Conservation (phyloP, 805 yeast genomes). For the Myxozyma monticola region DNA sequence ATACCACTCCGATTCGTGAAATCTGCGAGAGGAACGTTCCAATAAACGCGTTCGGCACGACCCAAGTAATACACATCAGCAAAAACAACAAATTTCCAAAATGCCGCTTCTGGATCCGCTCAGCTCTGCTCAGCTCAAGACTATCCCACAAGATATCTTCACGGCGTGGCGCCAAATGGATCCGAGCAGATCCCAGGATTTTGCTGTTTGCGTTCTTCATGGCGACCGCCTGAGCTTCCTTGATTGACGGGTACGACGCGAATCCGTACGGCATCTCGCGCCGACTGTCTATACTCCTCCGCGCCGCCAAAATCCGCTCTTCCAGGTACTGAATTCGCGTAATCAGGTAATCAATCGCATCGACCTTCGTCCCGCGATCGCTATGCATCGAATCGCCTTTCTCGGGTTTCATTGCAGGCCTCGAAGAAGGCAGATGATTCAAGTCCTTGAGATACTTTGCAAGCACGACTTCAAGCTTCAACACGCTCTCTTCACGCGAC, state of each 20-base stretch:
- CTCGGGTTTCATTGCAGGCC: slow-evolving; percentile 30
- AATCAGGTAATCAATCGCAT: slow-evolving; percentile 36
- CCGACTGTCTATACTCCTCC: slow-evolving; percentile 28
- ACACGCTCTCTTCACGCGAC: slow-evolving; percentile 32
- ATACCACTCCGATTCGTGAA: slow-evolving; percentile 38
- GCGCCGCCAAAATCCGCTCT: slow-evolving; percentile 32
- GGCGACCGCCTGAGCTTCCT: slow-evolving; percentile 35
- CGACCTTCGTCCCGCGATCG: slow-evolving; percentile 28
- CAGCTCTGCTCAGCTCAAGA: slow-evolving; percentile 33
- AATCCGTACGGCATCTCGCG: slow-evolving; percentile 39
- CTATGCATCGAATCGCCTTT: slow-evolving; percentile 4
- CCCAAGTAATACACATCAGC: slow-evolving; percentile 39
- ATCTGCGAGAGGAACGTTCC: slow-evolving; percentile 44
- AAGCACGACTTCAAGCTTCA: slow-evolving; percentile 34
- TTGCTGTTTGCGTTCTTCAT: slow-evolving; percentile 5
- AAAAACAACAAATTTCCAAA: slow-evolving; percentile 39
- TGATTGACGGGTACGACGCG: slow-evolving; percentile 34
- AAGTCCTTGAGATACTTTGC: slow-evolving; percentile 36
- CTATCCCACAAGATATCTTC: slow-evolving; percentile 43
- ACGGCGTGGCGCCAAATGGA: slow-evolving; percentile 40
- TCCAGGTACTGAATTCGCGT: slow-evolving; percentile 29
- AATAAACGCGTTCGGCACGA: slow-evolving; percentile 44
- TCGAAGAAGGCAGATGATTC: slow-evolving; percentile 27
- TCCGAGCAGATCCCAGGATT: slow-evolving; percentile 20
- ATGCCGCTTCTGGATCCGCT: slow-evolving; percentile 37